Percentiles rank a stretch among this genome's conserved stretches.
phyloP scores from a whole-genome alignment of 2,329 filamentous ascomycete species.

The Exophiala calicioides region DNA sequence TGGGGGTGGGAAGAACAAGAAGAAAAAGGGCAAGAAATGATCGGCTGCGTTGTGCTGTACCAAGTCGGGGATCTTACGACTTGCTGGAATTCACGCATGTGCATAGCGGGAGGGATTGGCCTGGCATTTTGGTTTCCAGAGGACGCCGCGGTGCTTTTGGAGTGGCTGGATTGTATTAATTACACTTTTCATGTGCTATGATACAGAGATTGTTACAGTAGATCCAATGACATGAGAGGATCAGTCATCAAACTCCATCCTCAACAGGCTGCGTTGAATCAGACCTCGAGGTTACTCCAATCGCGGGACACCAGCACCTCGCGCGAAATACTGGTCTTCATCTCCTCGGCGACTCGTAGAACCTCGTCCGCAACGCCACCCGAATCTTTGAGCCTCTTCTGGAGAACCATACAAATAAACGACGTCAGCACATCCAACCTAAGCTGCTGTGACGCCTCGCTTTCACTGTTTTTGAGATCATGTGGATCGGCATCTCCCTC shows the following conservation, averaged over 20 bases:
- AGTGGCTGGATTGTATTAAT: no score
- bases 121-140: no score
- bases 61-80: no score
- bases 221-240: not conserved
- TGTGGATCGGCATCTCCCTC: conserved; percentile 28
- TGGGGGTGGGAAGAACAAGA: conserved; percentile 44
- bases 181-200: conserved; percentile 14
- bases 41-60: not conserved
- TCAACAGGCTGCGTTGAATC: not conserved
- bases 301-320: conserved; percentile 19
- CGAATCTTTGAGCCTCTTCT: conserved; percentile 35
- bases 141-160: no score
- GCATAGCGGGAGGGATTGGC: no score
- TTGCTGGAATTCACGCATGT: not conserved
- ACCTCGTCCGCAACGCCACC: conserved; percentile 39
- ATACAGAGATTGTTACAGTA: conserved; percentile 9
- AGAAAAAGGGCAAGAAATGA: conserved; percentile 52
- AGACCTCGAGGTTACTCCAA: conserved; percentile 18
- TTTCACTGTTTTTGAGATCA: conserved; percentile 36
- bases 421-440: conserved; percentile 47
- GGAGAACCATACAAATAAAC: conserved; percentile 44
- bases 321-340: conserved; percentile 32
- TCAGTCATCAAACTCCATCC: not conserved
- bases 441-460: conserved; percentile 35
- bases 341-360: conserved; percentile 38